phyloP scores from a whole-genome alignment of 2,329 filamentous ascomycete species.

The Penicillium janthinellum region DNA sequence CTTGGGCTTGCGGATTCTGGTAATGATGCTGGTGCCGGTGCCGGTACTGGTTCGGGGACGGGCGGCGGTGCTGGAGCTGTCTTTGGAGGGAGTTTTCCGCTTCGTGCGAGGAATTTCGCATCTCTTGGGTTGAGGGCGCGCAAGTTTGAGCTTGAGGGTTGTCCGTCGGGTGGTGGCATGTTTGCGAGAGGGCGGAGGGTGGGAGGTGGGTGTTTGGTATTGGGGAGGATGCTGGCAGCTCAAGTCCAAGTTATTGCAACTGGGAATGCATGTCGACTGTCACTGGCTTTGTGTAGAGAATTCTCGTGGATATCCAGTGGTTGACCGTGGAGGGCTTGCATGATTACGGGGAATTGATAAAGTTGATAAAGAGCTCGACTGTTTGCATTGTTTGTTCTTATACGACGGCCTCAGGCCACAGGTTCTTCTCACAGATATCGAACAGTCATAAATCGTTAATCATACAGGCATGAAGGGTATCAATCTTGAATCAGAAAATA shows the following conservation, averaged over 20 bases:
- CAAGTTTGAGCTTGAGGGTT: slow-evolving; percentile 14
- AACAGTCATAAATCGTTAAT: slow-evolving; percentile 2
- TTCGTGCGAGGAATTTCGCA: slow-evolving; percentile 18
- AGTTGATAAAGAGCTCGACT: slow-evolving; percentile 7
- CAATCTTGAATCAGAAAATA: neutral
- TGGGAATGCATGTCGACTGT: neutral
- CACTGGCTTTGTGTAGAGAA: too few relatives aligned
- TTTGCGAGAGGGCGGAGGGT: neutral
- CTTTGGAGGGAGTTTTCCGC: slow-evolving; percentile 3
- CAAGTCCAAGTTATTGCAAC: neutral
- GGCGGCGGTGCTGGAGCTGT: neutral
- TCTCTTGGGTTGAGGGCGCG: slow-evolving; percentile 25
- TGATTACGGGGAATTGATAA: neutral
- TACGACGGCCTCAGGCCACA: neutral
- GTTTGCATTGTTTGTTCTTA: slow-evolving; percentile 23
- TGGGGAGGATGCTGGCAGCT: neutral
- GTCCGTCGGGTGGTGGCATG: slow-evolving; percentile 12
- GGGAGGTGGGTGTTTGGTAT: neutral
- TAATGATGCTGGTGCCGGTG: neutral
- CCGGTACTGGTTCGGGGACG: neutral
- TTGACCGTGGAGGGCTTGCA: neutral
- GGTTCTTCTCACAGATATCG: too few relatives aligned
- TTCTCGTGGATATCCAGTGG: neutral
- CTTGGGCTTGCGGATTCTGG: slow-evolving; percentile 12
- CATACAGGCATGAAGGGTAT: neutral